Evolutionary conservation across 768 basidiomycete genomes (phyloP).

Genomic region (Boletus vermiculosoides): DNA sequence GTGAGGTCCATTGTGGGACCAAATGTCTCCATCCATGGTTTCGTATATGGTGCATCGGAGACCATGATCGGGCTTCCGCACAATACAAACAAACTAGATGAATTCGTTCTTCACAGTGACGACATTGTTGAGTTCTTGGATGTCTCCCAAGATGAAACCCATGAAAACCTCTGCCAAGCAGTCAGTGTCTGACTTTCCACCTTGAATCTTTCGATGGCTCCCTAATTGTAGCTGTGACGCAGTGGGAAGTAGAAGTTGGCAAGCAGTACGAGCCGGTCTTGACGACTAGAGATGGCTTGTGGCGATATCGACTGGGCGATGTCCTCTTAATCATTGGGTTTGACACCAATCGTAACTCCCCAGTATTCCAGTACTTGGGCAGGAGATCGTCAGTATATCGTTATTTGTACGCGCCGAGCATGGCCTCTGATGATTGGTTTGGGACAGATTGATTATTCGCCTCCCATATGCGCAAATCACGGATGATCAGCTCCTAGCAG

Average conservation of each 20-base stretch:
- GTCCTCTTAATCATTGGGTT: conserved; percentile 20
- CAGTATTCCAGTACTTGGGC: conserved; percentile 14
- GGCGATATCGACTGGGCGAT: conserved; percentile 24
- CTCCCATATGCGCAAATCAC: conserved; percentile 3
- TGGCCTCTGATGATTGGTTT: not conserved
- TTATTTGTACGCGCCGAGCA: too few relatives aligned
- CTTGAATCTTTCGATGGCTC: not conserved
- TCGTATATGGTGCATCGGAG: conserved; percentile 16
- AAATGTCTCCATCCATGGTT: not conserved
- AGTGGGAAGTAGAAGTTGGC: conserved; percentile 23
- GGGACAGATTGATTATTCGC: conserved; percentile 8
- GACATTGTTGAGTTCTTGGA: conserved; percentile 23
- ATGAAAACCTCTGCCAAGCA: conserved; percentile 15
- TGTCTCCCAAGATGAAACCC: conserved; percentile 4
- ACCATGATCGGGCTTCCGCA: not conserved
- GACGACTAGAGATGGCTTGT: conserved; percentile 23
- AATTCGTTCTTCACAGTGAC: conserved; percentile 2
- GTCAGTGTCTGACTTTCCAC: conserved; percentile 5
- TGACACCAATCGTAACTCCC: not conserved
- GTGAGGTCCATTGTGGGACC: conserved; percentile 15
- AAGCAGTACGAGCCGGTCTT: conserved; percentile 21
- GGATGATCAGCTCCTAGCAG: conserved; percentile 11
- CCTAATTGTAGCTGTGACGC: not conserved
- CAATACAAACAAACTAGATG: conserved; percentile 5
- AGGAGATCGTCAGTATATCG: conserved; percentile 18